Evolutionary conservation across 2,329 filamentous ascomycete genomes (phyloP), one percentile per base, ranked within the genome.

Genomic region (Orbilia ellipsospora): DNA sequence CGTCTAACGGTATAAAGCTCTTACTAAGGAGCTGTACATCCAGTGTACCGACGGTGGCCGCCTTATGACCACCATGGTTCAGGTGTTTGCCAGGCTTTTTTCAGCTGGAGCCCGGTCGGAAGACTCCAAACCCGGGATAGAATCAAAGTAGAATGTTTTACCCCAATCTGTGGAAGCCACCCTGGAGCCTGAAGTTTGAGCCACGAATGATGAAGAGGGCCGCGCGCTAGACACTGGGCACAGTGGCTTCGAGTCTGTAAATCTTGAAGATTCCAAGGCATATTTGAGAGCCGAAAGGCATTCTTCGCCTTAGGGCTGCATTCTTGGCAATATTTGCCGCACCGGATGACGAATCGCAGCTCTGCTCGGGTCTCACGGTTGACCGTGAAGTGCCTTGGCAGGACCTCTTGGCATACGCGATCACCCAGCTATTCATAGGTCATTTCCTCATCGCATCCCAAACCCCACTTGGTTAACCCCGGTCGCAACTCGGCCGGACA

Each of bases 231-330:
- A 40, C 40, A 40, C 26, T 56, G 44, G 42, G 20, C 59, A 23
- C 36, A 63, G 63, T 60, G 63, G 64, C 40, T 62, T 59, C 16
- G 23, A 36, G 26, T 42, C 45, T 7, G 52, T 64, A 57, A 70
- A 56, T 45, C 60, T 48, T 18, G 28, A 44, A 20, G 20, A 20
- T 63, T 57, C 51, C 70, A 67, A 74, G 70, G 70, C 70, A 57
- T 51, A 63, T 56, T 61, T 63, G 48, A 52, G 23, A 23, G 23
- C 23, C 23, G 23, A 23, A 23, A 18, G 48, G 15, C 15, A 52
- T 52, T 51, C 1, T 67, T 74, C 42, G 63, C 63, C 70, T 74
- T 74, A 74, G 70, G 63, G 70, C 70, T 74, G 70, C 70, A 74
- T 74, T 28, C n/a, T 68, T 68, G 63, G 63, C 52, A 42, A 64